These are phyloP conservation scores for Diddensiella santjacobensis DNA, from an alignment of 805 yeast species.

Conservation along the genomic window DNA sequence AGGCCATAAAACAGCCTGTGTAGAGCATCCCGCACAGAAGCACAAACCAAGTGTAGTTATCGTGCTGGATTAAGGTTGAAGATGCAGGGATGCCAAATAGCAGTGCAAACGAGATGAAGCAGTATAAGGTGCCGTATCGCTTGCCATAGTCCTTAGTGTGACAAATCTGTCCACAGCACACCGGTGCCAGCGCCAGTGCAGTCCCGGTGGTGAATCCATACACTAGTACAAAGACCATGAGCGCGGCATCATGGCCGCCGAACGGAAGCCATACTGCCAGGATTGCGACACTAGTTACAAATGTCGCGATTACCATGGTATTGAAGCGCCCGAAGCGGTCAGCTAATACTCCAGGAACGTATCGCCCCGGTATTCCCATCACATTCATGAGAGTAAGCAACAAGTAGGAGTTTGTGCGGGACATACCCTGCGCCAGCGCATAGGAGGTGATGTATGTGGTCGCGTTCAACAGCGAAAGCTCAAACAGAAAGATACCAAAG, in stretches of 20 bases:
- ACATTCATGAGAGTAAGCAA: constrained; percentile 45
- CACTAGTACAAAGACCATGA: constrained; percentile 44
- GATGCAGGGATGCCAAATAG: constrained; percentile 49
- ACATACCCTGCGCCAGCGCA: constrained; percentile 44
- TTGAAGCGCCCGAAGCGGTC: constrained; percentile 52
- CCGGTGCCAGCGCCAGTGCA: constrained; percentile 54
- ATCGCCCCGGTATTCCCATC: constrained; percentile 42
- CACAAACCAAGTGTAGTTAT: constrained; percentile 13
- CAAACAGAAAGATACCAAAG: constrained; percentile 44
- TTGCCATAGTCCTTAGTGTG: constrained; percentile 52
- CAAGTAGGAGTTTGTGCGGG: constrained; percentile 42
- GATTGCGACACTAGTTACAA: constrained; percentile 32
- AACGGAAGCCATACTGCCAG: constrained; percentile 43
- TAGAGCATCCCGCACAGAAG: constrained; percentile 11
- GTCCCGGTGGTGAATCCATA: constrained; percentile 59
- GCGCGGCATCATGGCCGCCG: constrained; percentile 36
- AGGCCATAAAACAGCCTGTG: constrained; percentile 1
- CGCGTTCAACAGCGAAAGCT: constrained; percentile 44
- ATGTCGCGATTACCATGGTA: constrained; percentile 40
- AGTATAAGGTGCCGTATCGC: constrained; percentile 55
- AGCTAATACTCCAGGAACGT: constrained; percentile 43
- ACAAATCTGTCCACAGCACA: constrained; percentile 56
- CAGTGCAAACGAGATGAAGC: constrained; percentile 50
- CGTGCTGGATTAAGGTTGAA: constrained; percentile 40
- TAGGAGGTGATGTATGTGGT: constrained; percentile 53